A percentile compares a stretch with the other conserved stretches of the same genome.
These are phyloP conservation scores for Stenogyne calaminthoides DNA, from an alignment of 305 asterid genomes.

Conservation along the genomic window DNA sequence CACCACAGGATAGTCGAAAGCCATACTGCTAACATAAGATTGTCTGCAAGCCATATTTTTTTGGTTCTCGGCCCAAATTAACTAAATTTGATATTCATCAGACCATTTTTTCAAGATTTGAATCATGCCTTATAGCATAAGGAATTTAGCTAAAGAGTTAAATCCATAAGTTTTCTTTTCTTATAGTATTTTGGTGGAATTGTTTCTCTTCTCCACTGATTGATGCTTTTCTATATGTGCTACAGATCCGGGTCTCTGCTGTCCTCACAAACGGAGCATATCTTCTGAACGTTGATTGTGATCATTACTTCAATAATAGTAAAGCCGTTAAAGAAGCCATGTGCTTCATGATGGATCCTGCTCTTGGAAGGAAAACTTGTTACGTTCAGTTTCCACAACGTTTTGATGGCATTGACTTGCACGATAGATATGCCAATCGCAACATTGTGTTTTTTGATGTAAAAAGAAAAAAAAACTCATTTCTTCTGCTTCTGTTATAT, in stretches of 20 bases:
- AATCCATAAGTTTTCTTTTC: not conserved
- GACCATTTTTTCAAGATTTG: not conserved
- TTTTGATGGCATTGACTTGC: slow-evolving; percentile 90
- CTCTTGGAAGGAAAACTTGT: slow-evolving; percentile 61
- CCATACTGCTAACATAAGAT: not conserved
- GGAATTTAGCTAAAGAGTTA: not conserved
- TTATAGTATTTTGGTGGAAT: not conserved
- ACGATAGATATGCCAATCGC: slow-evolving; percentile 92
- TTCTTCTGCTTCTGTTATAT: not conserved
- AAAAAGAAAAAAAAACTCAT: slow-evolving; percentile 34
- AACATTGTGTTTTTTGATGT: slow-evolving; percentile 93
- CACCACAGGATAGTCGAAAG: not conserved
- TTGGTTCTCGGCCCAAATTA: not conserved
- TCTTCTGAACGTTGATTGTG: slow-evolving; percentile 90
- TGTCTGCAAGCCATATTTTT: not conserved
- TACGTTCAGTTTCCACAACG: slow-evolving; percentile 81
- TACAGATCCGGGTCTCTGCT: slow-evolving; percentile 93
- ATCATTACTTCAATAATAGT: slow-evolving; percentile 94
- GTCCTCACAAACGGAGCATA: slow-evolving; percentile 94
- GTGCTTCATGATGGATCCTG: slow-evolving; percentile 97
- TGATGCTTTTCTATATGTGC: slow-evolving; percentile 17
- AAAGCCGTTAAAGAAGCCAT: slow-evolving; percentile 94
- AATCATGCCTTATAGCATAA: not conserved
- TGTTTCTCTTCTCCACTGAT: not conserved
- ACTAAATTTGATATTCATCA: not conserved